Evolutionary conservation across 2,329 filamentous ascomycete species (phyloP).

Genomic region (Botrytis porri): DNA sequence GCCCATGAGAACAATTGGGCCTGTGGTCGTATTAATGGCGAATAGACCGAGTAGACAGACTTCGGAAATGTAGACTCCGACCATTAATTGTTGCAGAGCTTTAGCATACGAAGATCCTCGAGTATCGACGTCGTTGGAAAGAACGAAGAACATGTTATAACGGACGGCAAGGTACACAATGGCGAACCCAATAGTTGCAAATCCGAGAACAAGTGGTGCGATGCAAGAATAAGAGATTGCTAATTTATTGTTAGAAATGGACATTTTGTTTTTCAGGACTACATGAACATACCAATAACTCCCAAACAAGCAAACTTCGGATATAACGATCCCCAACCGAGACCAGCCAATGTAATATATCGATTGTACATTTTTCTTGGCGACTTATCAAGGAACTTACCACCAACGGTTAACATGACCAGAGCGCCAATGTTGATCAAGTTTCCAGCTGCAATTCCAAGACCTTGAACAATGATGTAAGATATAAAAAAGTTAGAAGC

Average conservation of each 20-base stretch:
- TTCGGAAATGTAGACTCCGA: constrained; percentile 79
- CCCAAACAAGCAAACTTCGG: constrained; percentile 78
- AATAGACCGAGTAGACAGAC: constrained; percentile 84
- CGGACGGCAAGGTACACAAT: constrained; percentile 83
- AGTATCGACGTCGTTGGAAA: constrained; percentile 77
- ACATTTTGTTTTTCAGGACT: background rate
- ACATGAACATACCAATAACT: constrained; percentile 61
- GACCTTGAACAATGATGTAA: constrained; percentile 89
- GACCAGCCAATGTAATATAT: constrained; percentile 69
- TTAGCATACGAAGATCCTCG: constrained; percentile 81
- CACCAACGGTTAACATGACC: constrained; percentile 67
- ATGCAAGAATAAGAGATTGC: constrained; percentile 84
- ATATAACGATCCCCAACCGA: constrained; percentile 80
- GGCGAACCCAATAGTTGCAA: constrained; percentile 72
- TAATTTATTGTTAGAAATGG: constrained; percentile 38
- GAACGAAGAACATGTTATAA: constrained; percentile 86
- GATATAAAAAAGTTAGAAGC: constrained; percentile 93
- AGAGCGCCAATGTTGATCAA: constrained; percentile 73
- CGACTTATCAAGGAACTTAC: constrained; percentile 70
- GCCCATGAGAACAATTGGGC: constrained; percentile 72
- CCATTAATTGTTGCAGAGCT: constrained; percentile 80
- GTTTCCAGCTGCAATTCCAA: constrained; percentile 71
- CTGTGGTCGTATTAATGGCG: constrained; percentile 63
- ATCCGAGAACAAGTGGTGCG: constrained; percentile 78
- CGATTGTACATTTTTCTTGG: constrained; percentile 77